Conservation (phyloP, 331 rosid genomes). For the Ulmus americana region DNA sequence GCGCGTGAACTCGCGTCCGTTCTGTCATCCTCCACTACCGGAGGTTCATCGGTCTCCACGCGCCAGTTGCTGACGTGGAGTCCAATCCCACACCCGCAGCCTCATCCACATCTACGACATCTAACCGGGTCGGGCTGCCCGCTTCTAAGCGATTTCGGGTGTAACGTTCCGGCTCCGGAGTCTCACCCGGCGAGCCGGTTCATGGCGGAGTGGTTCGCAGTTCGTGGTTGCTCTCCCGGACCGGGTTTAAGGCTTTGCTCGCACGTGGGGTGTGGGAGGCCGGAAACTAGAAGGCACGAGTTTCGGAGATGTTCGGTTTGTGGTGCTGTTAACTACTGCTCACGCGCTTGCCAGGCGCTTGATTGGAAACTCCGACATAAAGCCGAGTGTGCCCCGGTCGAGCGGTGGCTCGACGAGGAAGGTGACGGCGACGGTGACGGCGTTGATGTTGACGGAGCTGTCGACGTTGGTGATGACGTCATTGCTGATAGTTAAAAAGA, state of each 20-base stretch:
- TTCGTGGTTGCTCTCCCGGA: constrained; percentile 35
- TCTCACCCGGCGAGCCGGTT: constrained; percentile 63
- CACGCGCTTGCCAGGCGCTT: constrained; percentile 94
- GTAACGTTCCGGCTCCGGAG: constrained; percentile 86
- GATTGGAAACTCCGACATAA: constrained; percentile 95
- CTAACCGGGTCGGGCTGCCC: constrained; percentile 48
- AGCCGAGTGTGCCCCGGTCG: constrained; percentile 60
- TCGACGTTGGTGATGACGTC: constrained; percentile 33
- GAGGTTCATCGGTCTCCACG: constrained; percentile 20
- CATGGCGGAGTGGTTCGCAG: constrained; percentile 64
- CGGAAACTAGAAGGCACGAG: constrained; percentile 81
- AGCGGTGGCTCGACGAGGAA: constrained; percentile 54
- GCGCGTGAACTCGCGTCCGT: constrained; percentile 85
- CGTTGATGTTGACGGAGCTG: constrained; percentile 32
- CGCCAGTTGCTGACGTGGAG: constrained; percentile 43
- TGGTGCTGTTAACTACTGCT: constrained; percentile 84
- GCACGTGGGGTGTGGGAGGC: constrained; percentile 80
- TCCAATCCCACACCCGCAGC: constrained; percentile 26
- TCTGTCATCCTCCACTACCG: constrained; percentile 22
- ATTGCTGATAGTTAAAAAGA: constrained; percentile 42
- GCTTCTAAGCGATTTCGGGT: constrained; percentile 78
- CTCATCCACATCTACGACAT: constrained; percentile 40
- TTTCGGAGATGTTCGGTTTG: constrained; percentile 94
- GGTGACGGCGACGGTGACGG: constrained; percentile 41
- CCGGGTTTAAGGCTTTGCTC: constrained; percentile 67